phyloP scores from a whole-genome alignment of 805 yeast genomes.

The Candida peoriensis region DNA sequence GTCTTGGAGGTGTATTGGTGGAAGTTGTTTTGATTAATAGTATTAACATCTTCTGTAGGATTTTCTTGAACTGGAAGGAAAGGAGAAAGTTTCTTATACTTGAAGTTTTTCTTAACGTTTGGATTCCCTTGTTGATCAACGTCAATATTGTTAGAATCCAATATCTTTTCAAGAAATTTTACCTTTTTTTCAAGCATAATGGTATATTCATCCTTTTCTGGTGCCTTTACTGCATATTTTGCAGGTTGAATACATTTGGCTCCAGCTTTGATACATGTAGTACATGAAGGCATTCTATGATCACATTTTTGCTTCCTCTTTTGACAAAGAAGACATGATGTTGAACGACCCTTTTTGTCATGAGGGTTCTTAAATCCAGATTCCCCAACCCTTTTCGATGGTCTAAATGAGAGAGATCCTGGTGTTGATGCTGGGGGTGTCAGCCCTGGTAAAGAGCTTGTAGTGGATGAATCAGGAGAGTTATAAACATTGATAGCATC shows the following conservation, averaged over 20 bases:
- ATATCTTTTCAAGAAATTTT: conserved; percentile 42
- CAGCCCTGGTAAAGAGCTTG: not conserved
- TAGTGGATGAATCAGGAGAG: conserved; percentile 3
- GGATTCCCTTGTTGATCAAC: conserved; percentile 23
- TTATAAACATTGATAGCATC: not conserved
- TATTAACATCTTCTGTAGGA: not conserved
- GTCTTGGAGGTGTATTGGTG: conserved; percentile 7
- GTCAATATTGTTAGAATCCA: conserved; percentile 29
- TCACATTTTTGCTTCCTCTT: conserved; percentile 62
- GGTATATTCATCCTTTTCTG: conserved; percentile 53
- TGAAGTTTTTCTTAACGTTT: conserved; percentile 27
- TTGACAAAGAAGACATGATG: conserved; percentile 52
- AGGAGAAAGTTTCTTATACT: conserved; percentile 35
- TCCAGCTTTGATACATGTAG: conserved; percentile 61
- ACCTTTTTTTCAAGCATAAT: conserved; percentile 50
- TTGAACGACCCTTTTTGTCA: conserved; percentile 52
- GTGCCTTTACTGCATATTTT: conserved; percentile 42
- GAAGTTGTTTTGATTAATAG: conserved; percentile 8
- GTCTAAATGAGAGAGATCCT: no score
- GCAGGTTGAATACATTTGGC: conserved; percentile 61
- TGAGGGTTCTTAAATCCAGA: conserved; percentile 17
- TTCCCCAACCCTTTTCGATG: conserved; percentile 5
- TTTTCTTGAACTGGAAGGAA: conserved; percentile 17
- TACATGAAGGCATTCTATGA: conserved; percentile 58
- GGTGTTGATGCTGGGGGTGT: conserved; percentile 1